These are phyloP conservation scores for Naganishia randhawae DNA, from an alignment of 768 basidiomycete species.

Conservation along the genomic window DNA sequence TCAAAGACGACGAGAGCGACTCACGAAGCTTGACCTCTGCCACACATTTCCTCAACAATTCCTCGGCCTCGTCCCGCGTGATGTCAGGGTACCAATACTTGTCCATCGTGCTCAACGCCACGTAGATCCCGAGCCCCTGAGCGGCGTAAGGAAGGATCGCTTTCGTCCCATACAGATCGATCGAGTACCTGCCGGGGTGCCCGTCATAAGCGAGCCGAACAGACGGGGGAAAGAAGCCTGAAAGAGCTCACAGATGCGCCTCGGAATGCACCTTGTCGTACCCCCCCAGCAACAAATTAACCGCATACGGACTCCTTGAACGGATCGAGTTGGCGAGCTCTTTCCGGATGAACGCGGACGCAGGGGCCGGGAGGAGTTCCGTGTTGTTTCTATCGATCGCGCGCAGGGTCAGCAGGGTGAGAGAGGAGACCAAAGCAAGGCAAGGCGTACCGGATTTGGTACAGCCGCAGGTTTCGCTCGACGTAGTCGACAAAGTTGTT, in stretches of 20 bases:
- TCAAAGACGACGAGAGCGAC: constrained; percentile 32
- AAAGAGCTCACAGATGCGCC: constrained; percentile 53
- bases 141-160: constrained; percentile 85
- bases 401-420: not conserved
- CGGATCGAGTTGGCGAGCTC: constrained; percentile 83
- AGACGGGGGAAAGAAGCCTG: not conserved
- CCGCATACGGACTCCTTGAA: constrained; percentile 78
- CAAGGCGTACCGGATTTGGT: constrained; percentile 73
- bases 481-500: constrained; percentile 94
- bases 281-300: constrained; percentile 89
- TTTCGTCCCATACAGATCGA: constrained; percentile 91
- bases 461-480: constrained; percentile 90
- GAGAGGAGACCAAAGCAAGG: not conserved
- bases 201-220: not conserved
- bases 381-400: constrained; percentile 61
- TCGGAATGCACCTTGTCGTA: constrained; percentile 67
- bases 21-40: constrained; percentile 76
- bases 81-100: constrained; percentile 89
- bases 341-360: constrained; percentile 91
- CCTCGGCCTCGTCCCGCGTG: constrained; percentile 77
- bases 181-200: constrained; percentile 72
- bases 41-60: constrained; percentile 76
- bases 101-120: constrained; percentile 85
- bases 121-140: constrained; percentile 92
- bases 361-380: constrained; percentile 80